phyloP scores from a whole-genome alignment of 352 stramenopile species.

The Globisporangium irregulare region DNA sequence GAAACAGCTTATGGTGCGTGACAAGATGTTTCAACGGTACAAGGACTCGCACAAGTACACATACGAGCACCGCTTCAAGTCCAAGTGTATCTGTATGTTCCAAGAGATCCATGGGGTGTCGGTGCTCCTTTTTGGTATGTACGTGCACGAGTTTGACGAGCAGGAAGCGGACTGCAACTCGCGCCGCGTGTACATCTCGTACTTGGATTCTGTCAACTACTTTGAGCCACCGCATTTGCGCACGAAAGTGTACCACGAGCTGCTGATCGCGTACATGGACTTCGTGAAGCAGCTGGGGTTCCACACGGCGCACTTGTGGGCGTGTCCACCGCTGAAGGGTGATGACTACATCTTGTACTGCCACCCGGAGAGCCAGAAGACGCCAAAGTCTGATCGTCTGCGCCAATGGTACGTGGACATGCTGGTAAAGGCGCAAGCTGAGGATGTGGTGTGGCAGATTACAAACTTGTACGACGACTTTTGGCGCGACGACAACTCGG shows the following conservation, averaged over 20 bases:
- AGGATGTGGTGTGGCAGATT: slow-evolving; percentile 93
- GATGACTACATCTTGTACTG: slow-evolving; percentile 99
- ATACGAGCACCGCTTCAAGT: slow-evolving; percentile 91
- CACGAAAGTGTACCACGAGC: slow-evolving; percentile 99
- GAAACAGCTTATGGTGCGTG: slow-evolving; percentile 92
- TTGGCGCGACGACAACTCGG: slow-evolving; percentile 87
- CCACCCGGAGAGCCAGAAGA: slow-evolving; percentile 99
- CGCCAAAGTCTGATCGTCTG: slow-evolving; percentile 97
- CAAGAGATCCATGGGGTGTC: slow-evolving; percentile 99
- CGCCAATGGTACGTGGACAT: slow-evolving; percentile 95
- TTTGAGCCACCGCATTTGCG: slow-evolving; percentile 95
- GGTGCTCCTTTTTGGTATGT: slow-evolving; percentile 99
- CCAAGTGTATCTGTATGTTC: slow-evolving; percentile 99
- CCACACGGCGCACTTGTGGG: slow-evolving; percentile 98
- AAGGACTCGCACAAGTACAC: slow-evolving; percentile 89
- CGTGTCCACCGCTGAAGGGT: slow-evolving; percentile 98
- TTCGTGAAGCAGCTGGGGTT: slow-evolving; percentile 97
- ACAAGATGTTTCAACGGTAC: slow-evolving; percentile 95
- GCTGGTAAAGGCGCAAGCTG: slow-evolving; percentile 79
- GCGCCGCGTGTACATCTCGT: slow-evolving; percentile 97
- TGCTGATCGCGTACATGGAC: slow-evolving; percentile 98
- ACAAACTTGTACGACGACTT: slow-evolving; percentile 96
- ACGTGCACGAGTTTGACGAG: slow-evolving; percentile 99
- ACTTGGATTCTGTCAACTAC: slow-evolving; percentile 99
- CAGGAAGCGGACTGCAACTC: slow-evolving; percentile 95